A percentile compares a stretch with the other conserved stretches of the same genome.
These are phyloP conservation scores for Hemileia vastatrix DNA, from an alignment of 1,284 basidiomycete species.

Conservation along the genomic window DNA sequence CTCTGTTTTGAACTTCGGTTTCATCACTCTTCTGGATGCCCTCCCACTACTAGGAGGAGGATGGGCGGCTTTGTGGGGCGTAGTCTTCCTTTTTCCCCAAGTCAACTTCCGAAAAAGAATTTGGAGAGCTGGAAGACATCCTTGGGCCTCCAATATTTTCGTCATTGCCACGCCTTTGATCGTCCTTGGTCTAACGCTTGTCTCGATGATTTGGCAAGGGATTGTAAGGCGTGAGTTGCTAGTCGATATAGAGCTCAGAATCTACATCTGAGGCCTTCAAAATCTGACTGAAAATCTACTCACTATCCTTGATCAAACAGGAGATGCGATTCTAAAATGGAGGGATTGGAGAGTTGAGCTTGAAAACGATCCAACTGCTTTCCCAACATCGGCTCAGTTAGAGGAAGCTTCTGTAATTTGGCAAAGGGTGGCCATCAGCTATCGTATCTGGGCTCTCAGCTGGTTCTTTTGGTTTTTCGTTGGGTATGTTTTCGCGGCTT, in stretches of 20 bases:
- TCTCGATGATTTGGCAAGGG: background rate
- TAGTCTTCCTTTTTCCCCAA: background rate
- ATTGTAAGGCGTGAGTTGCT: background rate
- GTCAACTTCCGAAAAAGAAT: background rate
- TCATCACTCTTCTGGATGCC: background rate
- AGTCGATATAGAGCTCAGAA: background rate
- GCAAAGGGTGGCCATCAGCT: too few relatives aligned
- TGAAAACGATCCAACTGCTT: too few relatives aligned
- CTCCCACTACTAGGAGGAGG: background rate
- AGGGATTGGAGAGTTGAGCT: too few relatives aligned
- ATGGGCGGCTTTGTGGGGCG: background rate
- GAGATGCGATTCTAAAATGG: too few relatives aligned
- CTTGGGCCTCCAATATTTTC: background rate
- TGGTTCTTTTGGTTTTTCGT: too few relatives aligned
- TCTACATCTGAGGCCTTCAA: too few relatives aligned
- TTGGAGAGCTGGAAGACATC: background rate
- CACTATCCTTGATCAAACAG: too few relatives aligned
- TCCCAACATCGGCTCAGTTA: too few relatives aligned
- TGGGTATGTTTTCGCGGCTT: too few relatives aligned
- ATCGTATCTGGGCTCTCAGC: too few relatives aligned
- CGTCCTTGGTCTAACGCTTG: background rate
- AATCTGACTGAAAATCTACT: background rate
- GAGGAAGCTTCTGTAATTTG: too few relatives aligned
- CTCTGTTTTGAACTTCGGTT: background rate
- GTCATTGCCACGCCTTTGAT: background rate